Conservation (phyloP, 2,329 filamentous ascomycete genomes). For the Trichophyton schoenleinii region DNA sequence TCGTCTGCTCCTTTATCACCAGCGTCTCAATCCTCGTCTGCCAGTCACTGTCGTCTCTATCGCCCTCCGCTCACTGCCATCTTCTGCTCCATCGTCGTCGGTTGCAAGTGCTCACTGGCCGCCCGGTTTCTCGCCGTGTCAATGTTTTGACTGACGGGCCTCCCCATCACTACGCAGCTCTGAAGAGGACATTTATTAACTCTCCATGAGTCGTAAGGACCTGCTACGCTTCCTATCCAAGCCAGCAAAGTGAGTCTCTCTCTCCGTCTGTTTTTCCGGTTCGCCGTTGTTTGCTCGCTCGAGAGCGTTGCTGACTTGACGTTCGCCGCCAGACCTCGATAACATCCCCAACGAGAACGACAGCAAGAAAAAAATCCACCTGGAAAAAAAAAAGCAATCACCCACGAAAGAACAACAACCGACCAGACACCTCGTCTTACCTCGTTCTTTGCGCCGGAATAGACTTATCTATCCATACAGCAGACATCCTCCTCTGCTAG, state of each 20-base stretch:
- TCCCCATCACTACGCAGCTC: conserved; percentile 2
- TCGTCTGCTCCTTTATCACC: neutral
- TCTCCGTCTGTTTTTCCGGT: conserved; percentile 1
- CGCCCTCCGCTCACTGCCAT: neutral
- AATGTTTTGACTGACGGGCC: conserved; percentile 1
- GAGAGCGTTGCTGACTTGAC: conserved; percentile 8
- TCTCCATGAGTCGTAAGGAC: conserved; percentile 84
- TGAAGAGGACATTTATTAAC: conserved; percentile 22
- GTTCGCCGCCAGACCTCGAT: conserved; percentile 45
- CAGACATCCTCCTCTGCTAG: conserved; percentile 63
- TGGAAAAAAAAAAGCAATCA: neutral
- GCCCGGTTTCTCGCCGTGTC: neutral
- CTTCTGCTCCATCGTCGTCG: too few species aligned
- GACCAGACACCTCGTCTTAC: neutral
- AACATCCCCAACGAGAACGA: conserved; percentile 32
- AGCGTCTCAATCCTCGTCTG: too few species aligned
- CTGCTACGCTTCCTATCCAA: conserved; percentile 88
- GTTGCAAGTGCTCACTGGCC: too few species aligned
- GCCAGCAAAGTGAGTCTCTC: conserved; percentile 66
- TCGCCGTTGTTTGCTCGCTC: neutral
- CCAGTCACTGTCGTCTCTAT: too few species aligned
- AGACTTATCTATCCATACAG: conserved; percentile 22
- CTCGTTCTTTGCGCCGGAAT: neutral
- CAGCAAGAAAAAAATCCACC: neutral
- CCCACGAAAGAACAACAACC: neutral